A percentile compares a stretch with the other conserved stretches of the same genome.
Evolutionary conservation across 352 stramenopile species (phyloP).

Genomic region (Globisporangium radiosum): DNA sequence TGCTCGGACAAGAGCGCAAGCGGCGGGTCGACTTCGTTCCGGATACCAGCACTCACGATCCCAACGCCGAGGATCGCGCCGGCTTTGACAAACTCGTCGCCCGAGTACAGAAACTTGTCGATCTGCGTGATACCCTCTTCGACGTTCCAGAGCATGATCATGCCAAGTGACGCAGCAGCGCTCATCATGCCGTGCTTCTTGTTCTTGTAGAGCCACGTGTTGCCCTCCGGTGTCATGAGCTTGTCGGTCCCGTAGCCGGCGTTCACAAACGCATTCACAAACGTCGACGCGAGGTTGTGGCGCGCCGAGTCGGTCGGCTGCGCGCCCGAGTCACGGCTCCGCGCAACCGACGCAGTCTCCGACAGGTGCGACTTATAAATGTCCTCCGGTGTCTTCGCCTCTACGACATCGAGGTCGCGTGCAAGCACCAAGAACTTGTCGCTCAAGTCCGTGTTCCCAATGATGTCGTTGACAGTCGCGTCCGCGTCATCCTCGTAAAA

Average conservation of each 20-base stretch:
- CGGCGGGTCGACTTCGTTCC: constrained; percentile 97
- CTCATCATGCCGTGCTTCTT: constrained; percentile 99
- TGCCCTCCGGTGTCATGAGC: constrained; percentile 90
- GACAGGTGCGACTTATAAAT: constrained; percentile 99
- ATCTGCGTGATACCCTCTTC: constrained; percentile 99
- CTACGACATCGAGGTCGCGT: constrained; percentile 96
- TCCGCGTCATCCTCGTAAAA: constrained; percentile 94
- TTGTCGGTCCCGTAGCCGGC: constrained; percentile 97
- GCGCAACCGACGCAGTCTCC: constrained; percentile 88
- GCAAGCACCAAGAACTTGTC: constrained; percentile 96
- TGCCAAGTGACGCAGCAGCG: constrained; percentile 94
- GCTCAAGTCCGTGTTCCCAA: constrained; percentile 95
- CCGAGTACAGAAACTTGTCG: constrained; percentile 99
- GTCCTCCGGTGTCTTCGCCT: constrained; percentile 96
- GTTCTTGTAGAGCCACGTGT: constrained; percentile 99
- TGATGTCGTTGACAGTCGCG: constrained; percentile 88
- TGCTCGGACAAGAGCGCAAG: constrained; percentile 96
- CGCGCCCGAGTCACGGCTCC: constrained; percentile 54
- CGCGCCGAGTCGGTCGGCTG: constrained; percentile 94
- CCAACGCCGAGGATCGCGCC: constrained; percentile 96
- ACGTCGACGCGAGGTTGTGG: constrained; percentile 98
- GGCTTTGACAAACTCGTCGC: constrained; percentile 97
- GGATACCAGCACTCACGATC: constrained; percentile 90
- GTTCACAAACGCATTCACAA: constrained; percentile 99
- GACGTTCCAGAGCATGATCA: constrained; percentile 99